phyloP scores from a whole-genome alignment of 2,329 filamentous ascomycete species.

The Diaporthe batatas region DNA sequence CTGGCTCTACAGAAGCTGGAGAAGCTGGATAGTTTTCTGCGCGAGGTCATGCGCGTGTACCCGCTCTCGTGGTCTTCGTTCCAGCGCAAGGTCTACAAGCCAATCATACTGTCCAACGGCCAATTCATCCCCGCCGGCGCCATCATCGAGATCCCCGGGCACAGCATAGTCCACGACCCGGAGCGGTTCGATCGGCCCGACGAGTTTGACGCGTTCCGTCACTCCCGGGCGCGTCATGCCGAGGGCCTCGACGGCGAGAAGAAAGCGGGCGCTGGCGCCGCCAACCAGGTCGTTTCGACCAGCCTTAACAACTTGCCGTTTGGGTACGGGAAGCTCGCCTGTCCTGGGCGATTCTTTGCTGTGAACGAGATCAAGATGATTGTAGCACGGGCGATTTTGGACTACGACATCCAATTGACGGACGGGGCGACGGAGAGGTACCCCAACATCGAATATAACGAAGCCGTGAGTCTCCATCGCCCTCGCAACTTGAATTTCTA shows the following conservation, averaged over 20 bases:
- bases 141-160: slow-evolving; percentile 56
- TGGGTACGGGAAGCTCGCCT: slow-evolving; percentile 57
- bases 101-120: slow-evolving; percentile 67
- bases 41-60: slow-evolving; percentile 50
- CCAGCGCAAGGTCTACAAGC: slow-evolving; percentile 62
- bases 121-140: slow-evolving; percentile 61
- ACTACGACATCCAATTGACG: slow-evolving; percentile 48
- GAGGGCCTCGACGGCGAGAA: slow-evolving; percentile 46
- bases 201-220: slow-evolving; percentile 56
- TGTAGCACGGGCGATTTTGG: slow-evolving; percentile 48
- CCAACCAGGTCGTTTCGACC: slow-evolving; percentile 56
- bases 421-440: slow-evolving; percentile 47
- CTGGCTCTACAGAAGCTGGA: slow-evolving; percentile 50
- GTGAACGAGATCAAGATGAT: slow-evolving; percentile 55
- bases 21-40: slow-evolving; percentile 51
- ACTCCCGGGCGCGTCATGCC: slow-evolving; percentile 50
- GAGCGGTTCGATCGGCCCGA: slow-evolving; percentile 53
- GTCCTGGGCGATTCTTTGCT: slow-evolving; percentile 55
- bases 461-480: slow-evolving; percentile 5
- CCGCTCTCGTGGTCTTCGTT: slow-evolving; percentile 56
- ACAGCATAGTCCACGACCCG: slow-evolving; percentile 55
- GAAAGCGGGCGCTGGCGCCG: slow-evolving; percentile 44
- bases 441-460: slow-evolving; percentile 45
- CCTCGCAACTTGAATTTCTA: background rate
- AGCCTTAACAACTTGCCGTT: slow-evolving; percentile 52